Percentiles rank a stretch among this genome's conserved stretches.
Evolutionary conservation across 2,329 filamentous ascomycete genomes (phyloP).

Genomic region (Cucurbitaria berberidis): DNA sequence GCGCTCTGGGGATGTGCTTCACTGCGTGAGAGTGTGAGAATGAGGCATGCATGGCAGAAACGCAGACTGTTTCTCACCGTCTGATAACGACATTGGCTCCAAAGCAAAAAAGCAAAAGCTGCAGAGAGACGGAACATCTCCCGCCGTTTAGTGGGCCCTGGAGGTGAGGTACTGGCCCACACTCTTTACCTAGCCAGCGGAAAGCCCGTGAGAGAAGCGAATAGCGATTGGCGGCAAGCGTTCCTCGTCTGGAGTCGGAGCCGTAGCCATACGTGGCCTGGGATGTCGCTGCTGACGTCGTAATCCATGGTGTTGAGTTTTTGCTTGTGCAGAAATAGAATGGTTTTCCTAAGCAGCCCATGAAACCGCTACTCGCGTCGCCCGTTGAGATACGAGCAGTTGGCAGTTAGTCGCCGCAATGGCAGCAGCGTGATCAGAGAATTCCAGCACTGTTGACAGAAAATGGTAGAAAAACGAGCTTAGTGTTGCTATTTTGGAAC

Average conservation of each 20-base stretch:
- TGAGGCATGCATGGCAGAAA: constrained; percentile 7
- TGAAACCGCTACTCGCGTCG: constrained; percentile 11
- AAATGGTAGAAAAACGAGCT: constrained; percentile 21
- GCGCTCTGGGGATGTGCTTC: not conserved
- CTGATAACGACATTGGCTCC: constrained; percentile 22
- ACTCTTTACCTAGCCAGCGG: not conserved
- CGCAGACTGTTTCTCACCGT: constrained; percentile 28
- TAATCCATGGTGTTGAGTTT: constrained; percentile 16
- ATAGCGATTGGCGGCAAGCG: constrained; percentile 23
- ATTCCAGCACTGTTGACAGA: constrained; percentile 16
- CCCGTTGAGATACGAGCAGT: constrained; percentile 18
- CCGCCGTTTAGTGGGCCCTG: constrained; percentile 4
- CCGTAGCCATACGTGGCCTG: constrained; percentile 1
- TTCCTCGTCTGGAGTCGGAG: constrained; percentile 5
- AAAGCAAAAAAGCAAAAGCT: not conserved
- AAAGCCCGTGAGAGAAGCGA: not conserved
- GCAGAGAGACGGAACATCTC: not conserved
- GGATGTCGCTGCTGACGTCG: constrained; percentile 29
- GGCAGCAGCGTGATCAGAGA: constrained; percentile 24
- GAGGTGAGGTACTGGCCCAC: not conserved
- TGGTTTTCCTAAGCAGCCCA: constrained; percentile 18
- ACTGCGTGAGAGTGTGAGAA: constrained; percentile 2
- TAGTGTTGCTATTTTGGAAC: constrained; percentile 45
- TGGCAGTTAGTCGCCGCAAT: constrained; percentile 17
- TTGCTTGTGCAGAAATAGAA: constrained; percentile 29